Conservation (phyloP, 164 flowering plant genomes). For the Macadamia tetraphylla region DNA sequence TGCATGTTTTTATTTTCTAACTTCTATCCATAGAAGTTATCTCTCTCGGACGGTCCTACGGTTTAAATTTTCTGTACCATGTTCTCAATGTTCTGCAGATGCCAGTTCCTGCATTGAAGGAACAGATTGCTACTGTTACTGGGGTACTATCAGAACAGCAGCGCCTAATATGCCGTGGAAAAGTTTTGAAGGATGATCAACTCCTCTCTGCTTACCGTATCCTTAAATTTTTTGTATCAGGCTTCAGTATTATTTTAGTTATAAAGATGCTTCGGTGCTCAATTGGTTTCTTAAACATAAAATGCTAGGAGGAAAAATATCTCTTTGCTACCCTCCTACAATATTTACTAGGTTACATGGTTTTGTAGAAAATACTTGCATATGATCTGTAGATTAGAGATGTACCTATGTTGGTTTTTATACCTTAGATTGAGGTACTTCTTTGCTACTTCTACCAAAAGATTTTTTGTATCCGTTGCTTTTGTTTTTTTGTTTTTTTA, state of each 20-base stretch:
- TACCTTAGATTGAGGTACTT: too few species aligned
- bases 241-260: not conserved
- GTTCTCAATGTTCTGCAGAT: conserved; percentile 41
- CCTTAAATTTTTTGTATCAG: conserved; percentile 18
- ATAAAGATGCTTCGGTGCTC: not conserved
- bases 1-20: not conserved
- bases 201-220: conserved; percentile 97
- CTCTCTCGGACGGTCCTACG: not conserved
- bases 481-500: too few species aligned
- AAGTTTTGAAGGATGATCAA: conserved; percentile 91
- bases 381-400: too few species aligned
- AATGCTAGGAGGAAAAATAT: too few species aligned
- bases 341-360: too few species aligned
- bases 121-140: conserved; percentile 77
- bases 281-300: too few species aligned
- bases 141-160: conserved; percentile 87
- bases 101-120: conserved; percentile 86
- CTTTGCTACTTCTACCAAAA: too few species aligned
- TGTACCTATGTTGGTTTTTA: too few species aligned
- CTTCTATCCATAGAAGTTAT: not conserved
- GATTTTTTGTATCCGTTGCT: too few species aligned
- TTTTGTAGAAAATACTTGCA: too few species aligned
- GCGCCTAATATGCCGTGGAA: conserved; percentile 91
- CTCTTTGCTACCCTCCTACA: too few species aligned
- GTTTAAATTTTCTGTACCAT: not conserved